These are phyloP conservation scores for Arctium minus DNA, from an alignment of 129 eudicot genomes.

Conservation along the genomic window DNA sequence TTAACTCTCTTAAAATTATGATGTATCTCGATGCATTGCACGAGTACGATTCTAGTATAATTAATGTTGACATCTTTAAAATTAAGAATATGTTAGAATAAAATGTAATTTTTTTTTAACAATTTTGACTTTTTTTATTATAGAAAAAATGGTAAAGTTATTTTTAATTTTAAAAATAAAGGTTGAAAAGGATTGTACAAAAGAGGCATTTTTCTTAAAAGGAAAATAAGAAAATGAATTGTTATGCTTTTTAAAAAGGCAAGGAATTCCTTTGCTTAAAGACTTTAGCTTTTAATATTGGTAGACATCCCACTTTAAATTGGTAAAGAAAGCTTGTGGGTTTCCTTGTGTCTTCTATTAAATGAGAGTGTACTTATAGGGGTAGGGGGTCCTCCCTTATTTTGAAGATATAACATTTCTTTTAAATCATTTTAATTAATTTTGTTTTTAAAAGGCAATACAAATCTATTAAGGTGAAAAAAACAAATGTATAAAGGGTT, in stretches of 20 bases:
- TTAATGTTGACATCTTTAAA: too few relatives aligned
- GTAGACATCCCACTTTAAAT: constrained; percentile 20
- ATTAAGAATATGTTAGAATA: too few relatives aligned
- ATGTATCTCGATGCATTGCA: too few relatives aligned
- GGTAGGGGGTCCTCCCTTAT: constrained; percentile 5
- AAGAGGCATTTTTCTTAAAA: constrained; percentile 1
- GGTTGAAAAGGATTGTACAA: neutral
- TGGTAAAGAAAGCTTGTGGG: constrained; percentile 17
- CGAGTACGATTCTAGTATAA: too few relatives aligned
- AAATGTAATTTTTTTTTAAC: too few relatives aligned
- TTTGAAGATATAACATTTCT: neutral
- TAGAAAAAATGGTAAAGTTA: too few relatives aligned
- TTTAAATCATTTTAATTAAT: too few relatives aligned
- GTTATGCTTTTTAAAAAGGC: constrained; percentile 24
- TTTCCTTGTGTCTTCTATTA: constrained; percentile 8
- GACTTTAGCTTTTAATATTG: constrained; percentile 20
- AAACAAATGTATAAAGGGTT: too few relatives aligned
- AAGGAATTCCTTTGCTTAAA: constrained; percentile 19
- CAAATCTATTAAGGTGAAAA: too few relatives aligned
- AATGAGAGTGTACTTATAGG: neutral
- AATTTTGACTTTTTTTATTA: too few relatives aligned
- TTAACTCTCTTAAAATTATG: too few relatives aligned
- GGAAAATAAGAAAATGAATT: constrained; percentile 7
- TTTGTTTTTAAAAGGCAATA: too few relatives aligned
- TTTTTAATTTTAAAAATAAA: neutral